Percentiles rank a stretch among this genome's conserved stretches.
Conservation (phyloP, 177 flowering plant species). For the Tripterygium wilfordii region DNA sequence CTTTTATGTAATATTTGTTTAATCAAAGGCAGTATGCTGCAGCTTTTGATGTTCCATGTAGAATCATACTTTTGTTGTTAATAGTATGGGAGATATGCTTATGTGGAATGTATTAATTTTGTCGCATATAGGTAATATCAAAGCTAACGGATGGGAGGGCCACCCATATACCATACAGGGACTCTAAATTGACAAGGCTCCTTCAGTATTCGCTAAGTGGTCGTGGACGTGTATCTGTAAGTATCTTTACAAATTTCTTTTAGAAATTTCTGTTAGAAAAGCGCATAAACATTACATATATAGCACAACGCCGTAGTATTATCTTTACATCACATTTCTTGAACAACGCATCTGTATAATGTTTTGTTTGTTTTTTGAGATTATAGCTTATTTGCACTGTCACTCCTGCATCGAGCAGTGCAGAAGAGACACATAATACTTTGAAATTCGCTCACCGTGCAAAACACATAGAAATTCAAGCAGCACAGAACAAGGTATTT, state of each 20-base stretch:
- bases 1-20: too few relatives aligned
- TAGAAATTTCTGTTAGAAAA: too few relatives aligned
- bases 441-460: constrained; percentile 98
- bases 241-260: constrained; percentile 21
- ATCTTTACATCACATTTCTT: too few relatives aligned
- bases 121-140: constrained; percentile 93
- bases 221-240: constrained; percentile 96
- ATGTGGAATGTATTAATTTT: too few relatives aligned
- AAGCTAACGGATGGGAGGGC: constrained; percentile 90
- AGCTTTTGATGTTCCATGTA: too few relatives aligned
- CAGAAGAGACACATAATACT: constrained; percentile 98
- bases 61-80: too few relatives aligned
- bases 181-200: constrained; percentile 92
- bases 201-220: constrained; percentile 97
- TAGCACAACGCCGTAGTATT: too few relatives aligned
- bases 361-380: constrained; percentile 3
- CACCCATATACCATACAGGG: constrained; percentile 86
- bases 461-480: constrained; percentile 94
- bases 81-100: too few relatives aligned
- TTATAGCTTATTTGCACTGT: constrained; percentile 93
- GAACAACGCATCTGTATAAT: too few relatives aligned
- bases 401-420: constrained; percentile 90
- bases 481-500: constrained; percentile 86
- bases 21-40: too few relatives aligned
- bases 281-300: too few relatives aligned